phyloP scores from a whole-genome alignment of 129 eudicot genomes.

The Apium graveolens region DNA sequence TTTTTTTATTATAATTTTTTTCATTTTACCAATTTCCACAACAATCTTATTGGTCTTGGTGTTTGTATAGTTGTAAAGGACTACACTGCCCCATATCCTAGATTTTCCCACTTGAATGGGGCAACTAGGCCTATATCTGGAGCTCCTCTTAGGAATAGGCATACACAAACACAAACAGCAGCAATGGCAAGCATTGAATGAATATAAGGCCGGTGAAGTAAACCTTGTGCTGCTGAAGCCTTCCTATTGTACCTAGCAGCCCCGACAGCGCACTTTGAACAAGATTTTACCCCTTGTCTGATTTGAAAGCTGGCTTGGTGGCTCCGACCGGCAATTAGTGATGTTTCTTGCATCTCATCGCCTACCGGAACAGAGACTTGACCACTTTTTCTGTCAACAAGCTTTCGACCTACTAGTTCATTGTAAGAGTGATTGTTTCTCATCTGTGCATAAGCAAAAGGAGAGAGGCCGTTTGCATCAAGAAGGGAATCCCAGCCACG shows the following conservation, averaged over 20 bases:
- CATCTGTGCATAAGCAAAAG: conserved; percentile 61
- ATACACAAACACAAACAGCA: conserved; percentile 97
- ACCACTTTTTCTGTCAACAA: conserved; percentile 42
- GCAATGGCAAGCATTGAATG: conserved; percentile 92
- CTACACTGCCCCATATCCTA: conserved; percentile 58
- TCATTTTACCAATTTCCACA: background rate
- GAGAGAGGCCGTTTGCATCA: conserved; percentile 74
- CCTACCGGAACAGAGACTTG: conserved; percentile 61
- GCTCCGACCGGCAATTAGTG: conserved; percentile 9
- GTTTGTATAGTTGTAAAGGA: background rate
- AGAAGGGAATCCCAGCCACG: conserved; percentile 62
- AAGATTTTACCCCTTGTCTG: conserved; percentile 26
- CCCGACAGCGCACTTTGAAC: conserved; percentile 59
- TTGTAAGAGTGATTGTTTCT: conserved; percentile 70
- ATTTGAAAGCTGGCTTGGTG: conserved; percentile 26
- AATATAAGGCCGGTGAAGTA: conserved; percentile 74
- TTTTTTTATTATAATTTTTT: background rate
- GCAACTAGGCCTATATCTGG: conserved; percentile 52
- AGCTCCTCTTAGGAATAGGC: conserved; percentile 63
- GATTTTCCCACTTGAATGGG: conserved; percentile 71
- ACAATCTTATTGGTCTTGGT: conserved; percentile 2
- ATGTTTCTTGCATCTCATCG: conserved; percentile 40
- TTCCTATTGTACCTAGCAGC: conserved; percentile 37
- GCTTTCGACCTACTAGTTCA: conserved; percentile 57
- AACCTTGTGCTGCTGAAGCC: conserved; percentile 43